phyloP scores from a whole-genome alignment of 305 asterid genomes.

The Fraxinus dipetala region DNA sequence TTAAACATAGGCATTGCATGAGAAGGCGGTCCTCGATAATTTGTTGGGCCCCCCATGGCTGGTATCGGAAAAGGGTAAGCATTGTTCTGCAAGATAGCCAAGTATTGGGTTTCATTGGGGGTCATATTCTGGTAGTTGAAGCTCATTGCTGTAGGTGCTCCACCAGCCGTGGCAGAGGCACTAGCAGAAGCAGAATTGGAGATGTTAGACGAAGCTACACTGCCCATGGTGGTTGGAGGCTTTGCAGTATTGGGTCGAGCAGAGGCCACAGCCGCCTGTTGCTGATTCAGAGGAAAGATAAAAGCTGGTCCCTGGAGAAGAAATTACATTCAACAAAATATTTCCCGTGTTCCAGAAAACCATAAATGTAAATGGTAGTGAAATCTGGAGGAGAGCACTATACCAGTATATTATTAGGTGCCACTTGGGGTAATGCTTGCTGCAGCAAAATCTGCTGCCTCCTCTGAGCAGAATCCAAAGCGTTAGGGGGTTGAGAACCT shows the following conservation, averaged over 20 bases:
- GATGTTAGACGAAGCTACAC: slow-evolving; percentile 34
- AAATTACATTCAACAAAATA: not conserved
- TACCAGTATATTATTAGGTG: slow-evolving; percentile 76
- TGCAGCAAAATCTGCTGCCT: slow-evolving; percentile 81
- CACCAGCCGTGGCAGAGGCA: slow-evolving; percentile 38
- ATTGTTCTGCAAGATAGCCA: slow-evolving; percentile 78
- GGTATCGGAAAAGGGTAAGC: slow-evolving; percentile 74
- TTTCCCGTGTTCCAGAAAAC: not conserved
- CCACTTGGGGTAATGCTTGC: slow-evolving; percentile 77
- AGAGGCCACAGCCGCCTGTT: slow-evolving; percentile 58
- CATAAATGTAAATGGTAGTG: not conserved
- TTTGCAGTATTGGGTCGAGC: slow-evolving; percentile 46
- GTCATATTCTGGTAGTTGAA: slow-evolving; percentile 77
- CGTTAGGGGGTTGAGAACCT: slow-evolving; percentile 44
- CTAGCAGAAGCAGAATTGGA: slow-evolving; percentile 34
- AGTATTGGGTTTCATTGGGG: slow-evolving; percentile 71
- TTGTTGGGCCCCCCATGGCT: slow-evolving; percentile 52
- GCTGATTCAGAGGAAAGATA: slow-evolving; percentile 87
- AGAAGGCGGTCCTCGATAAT: slow-evolving; percentile 71
- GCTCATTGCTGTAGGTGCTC: slow-evolving; percentile 56
- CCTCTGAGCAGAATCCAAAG: slow-evolving; percentile 63
- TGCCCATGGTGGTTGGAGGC: slow-evolving; percentile 36
- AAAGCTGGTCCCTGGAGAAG: slow-evolving; percentile 71
- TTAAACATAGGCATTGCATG: slow-evolving; percentile 84
- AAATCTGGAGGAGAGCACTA: not conserved